Percentiles rank a stretch among this genome's conserved stretches.
Evolutionary conservation across 345 rosid genomes (phyloP).

Genomic region (Lumnitzera littorea): DNA sequence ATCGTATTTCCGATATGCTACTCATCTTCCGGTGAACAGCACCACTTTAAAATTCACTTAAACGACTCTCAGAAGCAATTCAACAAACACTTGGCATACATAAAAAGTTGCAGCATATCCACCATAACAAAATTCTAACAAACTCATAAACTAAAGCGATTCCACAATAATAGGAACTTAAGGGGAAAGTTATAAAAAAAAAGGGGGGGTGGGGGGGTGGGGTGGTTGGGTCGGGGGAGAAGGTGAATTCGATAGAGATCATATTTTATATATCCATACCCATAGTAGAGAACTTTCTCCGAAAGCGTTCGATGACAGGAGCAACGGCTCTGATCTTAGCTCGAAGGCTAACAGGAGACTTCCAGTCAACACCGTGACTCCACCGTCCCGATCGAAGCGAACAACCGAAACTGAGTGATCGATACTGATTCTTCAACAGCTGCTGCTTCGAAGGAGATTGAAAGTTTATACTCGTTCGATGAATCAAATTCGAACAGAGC

Average conservation of each 20-base stretch:
- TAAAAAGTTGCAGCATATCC: background rate
- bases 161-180: too few species aligned
- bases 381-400: constrained; percentile 61
- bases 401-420: constrained; percentile 42
- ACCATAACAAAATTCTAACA: constrained; percentile 5
- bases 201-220: too few species aligned
- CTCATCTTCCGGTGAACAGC: too few species aligned
- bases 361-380: constrained; percentile 70
- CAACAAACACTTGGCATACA: background rate
- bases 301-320: constrained; percentile 53
- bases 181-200: too few species aligned
- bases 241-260: too few species aligned
- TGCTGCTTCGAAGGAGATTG: background rate
- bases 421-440: constrained; percentile 17
- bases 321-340: constrained; percentile 58
- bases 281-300: constrained; percentile 70
- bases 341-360: constrained; percentile 50
- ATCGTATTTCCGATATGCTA: too few species aligned
- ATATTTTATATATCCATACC: constrained; percentile 29
- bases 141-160: constrained; percentile 1
- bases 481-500: constrained; percentile 12
- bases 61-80: too few species aligned
- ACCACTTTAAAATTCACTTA: too few species aligned
- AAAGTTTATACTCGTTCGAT: constrained; percentile 10
- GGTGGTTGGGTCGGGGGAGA: too few species aligned